A percentile compares a stretch with the other conserved stretches of the same genome.
These are phyloP conservation scores for Penicillium cosmopolitanum DNA, from an alignment of 495 filamentous ascomycete genomes.

Conservation along the genomic window DNA sequence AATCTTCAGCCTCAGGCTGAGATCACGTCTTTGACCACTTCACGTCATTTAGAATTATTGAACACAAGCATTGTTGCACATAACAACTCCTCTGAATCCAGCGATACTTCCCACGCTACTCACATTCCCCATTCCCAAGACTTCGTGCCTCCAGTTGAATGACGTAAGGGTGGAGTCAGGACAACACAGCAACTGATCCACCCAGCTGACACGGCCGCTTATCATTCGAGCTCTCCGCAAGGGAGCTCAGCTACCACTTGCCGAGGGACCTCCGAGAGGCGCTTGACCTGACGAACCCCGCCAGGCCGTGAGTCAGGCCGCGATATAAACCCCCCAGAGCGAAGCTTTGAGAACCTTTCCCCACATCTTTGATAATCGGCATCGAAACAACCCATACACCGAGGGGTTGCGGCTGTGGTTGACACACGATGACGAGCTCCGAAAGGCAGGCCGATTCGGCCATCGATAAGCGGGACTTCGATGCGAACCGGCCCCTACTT, in stretches of 20 bases:
- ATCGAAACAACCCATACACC: not conserved
- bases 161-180: constrained; percentile 24
- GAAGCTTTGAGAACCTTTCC: not conserved
- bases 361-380: not conserved
- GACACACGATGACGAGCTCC: constrained; percentile 33
- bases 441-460: constrained; percentile 25
- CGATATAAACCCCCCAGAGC: not conserved
- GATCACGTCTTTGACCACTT: not conserved
- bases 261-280: constrained; percentile 10
- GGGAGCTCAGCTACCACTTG: constrained; percentile 6
- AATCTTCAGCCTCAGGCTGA: not conserved
- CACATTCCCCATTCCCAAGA: constrained; percentile 4
- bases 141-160: constrained; percentile 14
- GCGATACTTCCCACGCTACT: not conserved
- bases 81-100: not conserved
- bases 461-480: constrained; percentile 66
- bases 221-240: constrained; percentile 10
- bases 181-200: constrained; percentile 30
- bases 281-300: constrained; percentile 3
- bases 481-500: constrained; percentile 51
- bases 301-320: not conserved
- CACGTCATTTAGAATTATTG: not conserved
- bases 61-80: not conserved
- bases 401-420: not conserved
- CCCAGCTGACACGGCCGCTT: constrained; percentile 30